phyloP scores from a whole-genome alignment of 2,329 filamentous ascomycete genomes.

The Pseudogymnoascus sp. region DNA sequence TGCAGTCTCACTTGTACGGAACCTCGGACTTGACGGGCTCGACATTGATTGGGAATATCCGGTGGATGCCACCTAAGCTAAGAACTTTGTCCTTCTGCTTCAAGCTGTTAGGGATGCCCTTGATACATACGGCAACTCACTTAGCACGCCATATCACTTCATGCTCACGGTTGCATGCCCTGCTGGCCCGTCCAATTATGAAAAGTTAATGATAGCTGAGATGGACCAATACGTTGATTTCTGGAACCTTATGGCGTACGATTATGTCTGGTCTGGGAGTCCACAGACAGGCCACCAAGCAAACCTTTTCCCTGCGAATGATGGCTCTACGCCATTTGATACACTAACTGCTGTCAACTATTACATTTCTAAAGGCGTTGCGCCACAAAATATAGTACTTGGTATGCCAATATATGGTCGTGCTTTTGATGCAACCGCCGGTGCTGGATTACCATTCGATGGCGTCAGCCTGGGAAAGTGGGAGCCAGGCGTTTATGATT shows the following conservation, averaged over 20 bases:
- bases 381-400: conserved; percentile 57
- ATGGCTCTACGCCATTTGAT: conserved; percentile 58
- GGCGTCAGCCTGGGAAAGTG: conserved; percentile 61
- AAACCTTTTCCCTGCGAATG: conserved; percentile 50
- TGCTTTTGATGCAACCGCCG: conserved; percentile 53
- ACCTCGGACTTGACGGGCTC: conserved; percentile 20
- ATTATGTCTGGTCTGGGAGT: conserved; percentile 46
- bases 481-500: conserved; percentile 70
- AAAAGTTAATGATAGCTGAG: conserved; percentile 35
- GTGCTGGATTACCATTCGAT: conserved; percentile 52
- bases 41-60: conserved; percentile 22
- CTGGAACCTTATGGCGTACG: conserved; percentile 61
- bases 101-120: conserved; percentile 30
- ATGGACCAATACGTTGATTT: conserved; percentile 43
- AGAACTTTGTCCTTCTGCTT: conserved; percentile 24
- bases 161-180: conserved; percentile 43
- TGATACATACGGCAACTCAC: conserved; percentile 36
- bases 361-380: conserved; percentile 55
- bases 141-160: conserved; percentile 40
- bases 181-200: conserved; percentile 39
- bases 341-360: conserved; percentile 53
- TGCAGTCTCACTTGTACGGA: conserved; percentile 14
- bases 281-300: conserved; percentile 44
- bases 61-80: conserved; percentile 11
- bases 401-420: conserved; percentile 76